These are phyloP conservation scores for Amylocystis lapponica DNA, from an alignment of 768 basidiomycete species.

Conservation along the genomic window DNA sequence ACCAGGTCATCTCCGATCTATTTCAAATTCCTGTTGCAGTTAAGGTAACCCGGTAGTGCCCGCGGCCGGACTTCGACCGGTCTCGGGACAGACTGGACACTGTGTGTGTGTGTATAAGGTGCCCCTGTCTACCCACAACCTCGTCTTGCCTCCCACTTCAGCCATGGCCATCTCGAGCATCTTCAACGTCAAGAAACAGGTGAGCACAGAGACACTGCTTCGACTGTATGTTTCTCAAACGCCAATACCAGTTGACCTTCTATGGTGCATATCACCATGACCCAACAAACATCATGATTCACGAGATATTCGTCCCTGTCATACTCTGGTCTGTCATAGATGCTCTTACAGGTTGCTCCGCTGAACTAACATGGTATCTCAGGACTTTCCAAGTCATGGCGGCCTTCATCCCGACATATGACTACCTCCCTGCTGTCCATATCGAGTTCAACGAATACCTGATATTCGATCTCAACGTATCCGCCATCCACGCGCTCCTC, in stretches of 20 bases:
- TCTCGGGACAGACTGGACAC: no score
- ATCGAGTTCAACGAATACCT: slow-evolving; percentile 56
- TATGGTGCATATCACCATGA: slow-evolving; percentile 92
- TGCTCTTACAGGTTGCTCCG: not conserved
- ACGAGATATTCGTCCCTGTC: slow-evolving; percentile 79
- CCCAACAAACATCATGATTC: slow-evolving; percentile 76
- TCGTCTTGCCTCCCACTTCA: no score
- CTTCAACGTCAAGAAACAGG: slow-evolving; percentile 71
- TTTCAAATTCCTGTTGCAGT: no score
- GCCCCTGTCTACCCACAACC: no score
- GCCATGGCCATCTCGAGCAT: slow-evolving; percentile 32
- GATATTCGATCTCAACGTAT: slow-evolving; percentile 62
- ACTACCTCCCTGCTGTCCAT: slow-evolving; percentile 47
- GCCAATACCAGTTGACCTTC: slow-evolving; percentile 65
- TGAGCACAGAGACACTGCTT: no score
- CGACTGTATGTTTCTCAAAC: no score
- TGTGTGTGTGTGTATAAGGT: no score
- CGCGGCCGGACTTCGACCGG: no score
- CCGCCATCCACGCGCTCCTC: slow-evolving; percentile 49
- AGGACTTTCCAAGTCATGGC: slow-evolving; percentile 62
- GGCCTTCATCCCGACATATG: slow-evolving; percentile 41
- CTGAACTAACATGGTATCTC: not conserved
- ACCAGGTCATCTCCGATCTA: no score
- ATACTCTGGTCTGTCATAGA: slow-evolving; percentile 58
- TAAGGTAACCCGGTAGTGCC: no score